phyloP scores from a whole-genome alignment of 108 stramenopile genomes.

The Pseudonitzschia delicatissima region DNA sequence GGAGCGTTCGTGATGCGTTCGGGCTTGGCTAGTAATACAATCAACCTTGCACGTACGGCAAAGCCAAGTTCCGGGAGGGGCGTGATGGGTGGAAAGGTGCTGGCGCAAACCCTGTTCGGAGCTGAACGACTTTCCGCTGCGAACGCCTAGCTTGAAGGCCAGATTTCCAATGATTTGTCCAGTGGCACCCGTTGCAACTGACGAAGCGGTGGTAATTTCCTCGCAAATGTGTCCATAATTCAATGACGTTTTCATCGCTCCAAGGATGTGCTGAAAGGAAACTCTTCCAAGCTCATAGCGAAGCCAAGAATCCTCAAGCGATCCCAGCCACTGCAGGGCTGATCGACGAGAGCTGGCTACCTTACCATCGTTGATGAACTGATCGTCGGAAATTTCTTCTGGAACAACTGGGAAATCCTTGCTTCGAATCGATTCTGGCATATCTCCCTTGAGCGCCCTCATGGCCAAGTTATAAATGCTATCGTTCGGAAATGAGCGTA shows the following conservation, averaged over 20 bases:
- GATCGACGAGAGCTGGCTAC: constrained; percentile 51
- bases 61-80: constrained; percentile 86
- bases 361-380: constrained; percentile 48
- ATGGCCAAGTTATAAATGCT: constrained; percentile 45
- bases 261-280: constrained; percentile 54
- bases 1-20: constrained; percentile 80
- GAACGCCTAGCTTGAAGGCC: constrained; percentile 66
- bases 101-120: constrained; percentile 79
- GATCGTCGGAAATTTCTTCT: constrained; percentile 43
- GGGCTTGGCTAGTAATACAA: constrained; percentile 75
- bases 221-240: constrained; percentile 71
- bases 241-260: constrained; percentile 46
- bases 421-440: constrained; percentile 16
- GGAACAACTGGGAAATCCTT: constrained; percentile 28
- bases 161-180: constrained; percentile 65
- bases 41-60: constrained; percentile 78
- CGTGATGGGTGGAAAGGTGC: constrained; percentile 72
- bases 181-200: constrained; percentile 64
- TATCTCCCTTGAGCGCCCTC: constrained; percentile 49
- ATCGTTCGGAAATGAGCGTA: no score
- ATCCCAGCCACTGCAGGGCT: constrained; percentile 63
- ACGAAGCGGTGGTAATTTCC: constrained; percentile 77
- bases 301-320: constrained; percentile 41
- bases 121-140: constrained; percentile 75
- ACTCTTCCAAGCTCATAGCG: constrained; percentile 66